Base-by-base conservation (phyloP, 1,284 basidiomycete genomes). In the Cutaneotrichosporon sp. region DNA sequence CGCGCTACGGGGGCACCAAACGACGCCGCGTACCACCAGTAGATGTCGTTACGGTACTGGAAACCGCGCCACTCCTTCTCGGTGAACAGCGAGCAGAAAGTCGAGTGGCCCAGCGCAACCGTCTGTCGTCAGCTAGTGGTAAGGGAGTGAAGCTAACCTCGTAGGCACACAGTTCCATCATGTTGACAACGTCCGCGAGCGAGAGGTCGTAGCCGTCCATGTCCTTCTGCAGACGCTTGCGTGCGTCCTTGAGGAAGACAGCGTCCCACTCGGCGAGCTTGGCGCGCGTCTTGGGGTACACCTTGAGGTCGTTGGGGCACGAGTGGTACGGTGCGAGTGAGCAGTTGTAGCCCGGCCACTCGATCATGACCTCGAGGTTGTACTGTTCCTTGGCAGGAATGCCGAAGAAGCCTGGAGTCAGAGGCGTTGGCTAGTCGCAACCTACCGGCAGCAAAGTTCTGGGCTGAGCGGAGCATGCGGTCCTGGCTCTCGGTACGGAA, bases 241-340 rank as follows among this genome's bases (percentile, higher is more conserved):
- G 76, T 0, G 90, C 87, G 43, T 82, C 77, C 48, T 79, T 75
- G 35, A 94, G 81, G 72, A 90, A 94, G 3, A 83, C 80, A 0
- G 72, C 65, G 1, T 84, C 79, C 89, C 89, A 92, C 57, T 79
- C 55, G 8, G 62, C 59, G 13, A 72, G 59, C 54, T 69, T 71
- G 7, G 46, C 49, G 13, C 45, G 52, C 8, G 54, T 51, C 8
- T 46, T 23, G n/a, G 56, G 21, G 42, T 65, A 61, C 8, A 60
- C 52, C 36, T 52, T 60, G 34, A 52, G 49, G 51, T 68, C 62
- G 46, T 64, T 66, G 4, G 58, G 51, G 50, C 69, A 69, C 57
- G 66, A 69, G 38, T 74, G 67, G 59, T 77, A 78, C 1, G 77
- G 76, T 2, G 77, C 74, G 5, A 79, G 70, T 3, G 77, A 76